Evolutionary conservation across 2,329 filamentous ascomycete species (phyloP).

Genomic region (Orbilia ellipsospora): DNA sequence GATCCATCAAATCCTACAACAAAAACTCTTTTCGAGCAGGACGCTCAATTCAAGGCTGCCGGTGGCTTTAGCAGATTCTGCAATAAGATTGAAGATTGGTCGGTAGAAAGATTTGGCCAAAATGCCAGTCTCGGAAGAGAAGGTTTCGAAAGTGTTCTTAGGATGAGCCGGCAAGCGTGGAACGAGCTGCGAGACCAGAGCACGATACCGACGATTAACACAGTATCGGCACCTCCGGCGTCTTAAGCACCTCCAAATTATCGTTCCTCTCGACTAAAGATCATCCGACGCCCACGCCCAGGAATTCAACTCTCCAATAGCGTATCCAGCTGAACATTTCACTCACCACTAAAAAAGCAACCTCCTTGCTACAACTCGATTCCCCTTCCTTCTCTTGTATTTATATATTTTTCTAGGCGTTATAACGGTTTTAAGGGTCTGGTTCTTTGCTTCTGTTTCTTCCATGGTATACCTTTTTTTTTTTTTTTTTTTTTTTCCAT

Average conservation of each 20-base stretch:
- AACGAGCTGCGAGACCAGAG: constrained; percentile 50
- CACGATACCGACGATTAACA: constrained; percentile 24
- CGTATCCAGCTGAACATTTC: background rate
- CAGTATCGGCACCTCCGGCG: constrained; percentile 26
- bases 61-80: constrained; percentile 98
- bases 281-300: background rate
- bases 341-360: constrained; percentile 9
- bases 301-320: background rate
- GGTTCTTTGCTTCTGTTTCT: constrained; percentile 8
- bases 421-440: constrained; percentile 29
- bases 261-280: constrained; percentile 3
- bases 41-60: constrained; percentile 90
- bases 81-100: constrained; percentile 93
- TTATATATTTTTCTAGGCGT: constrained; percentile 35
- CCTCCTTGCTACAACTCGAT: constrained; percentile 12
- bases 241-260: constrained; percentile 3
- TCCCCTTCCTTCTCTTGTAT: constrained; percentile 10
- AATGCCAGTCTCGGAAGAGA: constrained; percentile 91
- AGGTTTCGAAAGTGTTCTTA: constrained; percentile 93
- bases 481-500: constrained; percentile 4
- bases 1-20: constrained; percentile 65
- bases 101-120: constrained; percentile 87
- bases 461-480: background rate
- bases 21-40: constrained; percentile 84
- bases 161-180: constrained; percentile 69